phyloP scores from a whole-genome alignment of 768 basidiomycete genomes.

The Hemileccinum rubropunctum region DNA sequence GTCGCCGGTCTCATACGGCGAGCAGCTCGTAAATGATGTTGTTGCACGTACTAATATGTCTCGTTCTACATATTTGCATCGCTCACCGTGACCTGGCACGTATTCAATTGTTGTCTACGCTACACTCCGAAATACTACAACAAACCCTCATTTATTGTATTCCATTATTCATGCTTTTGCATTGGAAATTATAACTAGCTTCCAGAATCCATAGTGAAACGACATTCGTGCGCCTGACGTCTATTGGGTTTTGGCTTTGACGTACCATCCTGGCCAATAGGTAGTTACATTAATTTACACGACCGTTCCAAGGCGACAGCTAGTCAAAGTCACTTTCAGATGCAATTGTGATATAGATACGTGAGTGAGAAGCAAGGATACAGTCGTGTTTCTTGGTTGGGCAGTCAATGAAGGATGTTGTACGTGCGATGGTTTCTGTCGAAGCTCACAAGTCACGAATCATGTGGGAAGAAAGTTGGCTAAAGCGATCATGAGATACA shows the following conservation, averaged over 20 bases:
- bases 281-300: constrained; percentile 33
- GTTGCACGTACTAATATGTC: constrained; percentile 13
- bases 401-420: constrained; percentile 8
- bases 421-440: constrained; percentile 11
- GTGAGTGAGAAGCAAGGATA: constrained; percentile 25
- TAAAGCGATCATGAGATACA: constrained; percentile 22
- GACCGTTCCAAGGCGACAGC: constrained; percentile 11
- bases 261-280: constrained; percentile 3
- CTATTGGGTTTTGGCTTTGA: constrained; percentile 2
- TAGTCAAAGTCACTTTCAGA: constrained; percentile 20
- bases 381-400: constrained; percentile 19
- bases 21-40: constrained; percentile 50
- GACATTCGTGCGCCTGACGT: not conserved
- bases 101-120: constrained; percentile 11
- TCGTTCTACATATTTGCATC: constrained; percentile 15
- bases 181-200: constrained; percentile 12
- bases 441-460: constrained; percentile 14
- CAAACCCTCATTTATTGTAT: constrained; percentile 28
- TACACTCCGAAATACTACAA: constrained; percentile 8
- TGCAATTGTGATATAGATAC: constrained; percentile 32
- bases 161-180: constrained; percentile 8
- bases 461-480: constrained; percentile 63
- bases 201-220: constrained; percentile 4
- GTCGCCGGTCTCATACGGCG: constrained; percentile 82
- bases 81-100: constrained; percentile 3